Conservation (phyloP, 805 yeast genomes). For the Lachancea mirantina region DNA sequence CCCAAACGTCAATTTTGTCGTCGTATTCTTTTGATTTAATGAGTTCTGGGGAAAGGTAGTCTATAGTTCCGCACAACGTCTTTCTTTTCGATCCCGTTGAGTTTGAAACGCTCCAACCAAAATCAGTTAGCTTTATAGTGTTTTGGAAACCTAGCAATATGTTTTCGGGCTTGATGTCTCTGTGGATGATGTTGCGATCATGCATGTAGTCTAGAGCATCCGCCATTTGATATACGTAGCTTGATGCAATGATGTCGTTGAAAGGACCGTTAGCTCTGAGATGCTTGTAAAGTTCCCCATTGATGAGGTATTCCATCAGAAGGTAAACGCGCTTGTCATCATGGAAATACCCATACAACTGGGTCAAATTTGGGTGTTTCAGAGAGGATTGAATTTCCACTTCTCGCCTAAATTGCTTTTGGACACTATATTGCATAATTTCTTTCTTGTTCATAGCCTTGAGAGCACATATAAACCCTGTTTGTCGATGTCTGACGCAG, state of each 20-base stretch:
- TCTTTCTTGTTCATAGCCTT: slow-evolving; percentile 87
- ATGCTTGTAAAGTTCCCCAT: slow-evolving; percentile 80
- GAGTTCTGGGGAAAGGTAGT: slow-evolving; percentile 93
- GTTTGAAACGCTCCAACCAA: slow-evolving; percentile 86
- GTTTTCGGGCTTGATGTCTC: slow-evolving; percentile 94
- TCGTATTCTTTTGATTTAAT: slow-evolving; percentile 78
- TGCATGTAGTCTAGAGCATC: slow-evolving; percentile 74
- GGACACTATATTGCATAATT: slow-evolving; percentile 64
- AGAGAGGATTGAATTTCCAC: slow-evolving; percentile 82
- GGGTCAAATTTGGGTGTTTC: slow-evolving; percentile 71
- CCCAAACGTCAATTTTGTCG: slow-evolving; percentile 81
- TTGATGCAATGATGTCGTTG: slow-evolving; percentile 64
- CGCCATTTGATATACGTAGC: slow-evolving; percentile 77
- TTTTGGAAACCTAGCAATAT: slow-evolving; percentile 72
- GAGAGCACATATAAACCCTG: slow-evolving; percentile 81
- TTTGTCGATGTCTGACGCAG: slow-evolving; percentile 67
- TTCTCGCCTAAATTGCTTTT: slow-evolving; percentile 81
- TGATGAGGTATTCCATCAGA: slow-evolving; percentile 73
- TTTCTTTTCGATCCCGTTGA: slow-evolving; percentile 52
- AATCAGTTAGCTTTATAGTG: slow-evolving; percentile 78
- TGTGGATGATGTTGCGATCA: slow-evolving; percentile 70
- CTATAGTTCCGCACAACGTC: slow-evolving; percentile 92
- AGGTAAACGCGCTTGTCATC: slow-evolving; percentile 76
- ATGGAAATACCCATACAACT: slow-evolving; percentile 78
- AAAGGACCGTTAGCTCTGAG: slow-evolving; percentile 63